These are phyloP conservation scores for Debaryomyces hansenii DNA, from an alignment of 805 yeast species.

Conservation along the genomic window DNA sequence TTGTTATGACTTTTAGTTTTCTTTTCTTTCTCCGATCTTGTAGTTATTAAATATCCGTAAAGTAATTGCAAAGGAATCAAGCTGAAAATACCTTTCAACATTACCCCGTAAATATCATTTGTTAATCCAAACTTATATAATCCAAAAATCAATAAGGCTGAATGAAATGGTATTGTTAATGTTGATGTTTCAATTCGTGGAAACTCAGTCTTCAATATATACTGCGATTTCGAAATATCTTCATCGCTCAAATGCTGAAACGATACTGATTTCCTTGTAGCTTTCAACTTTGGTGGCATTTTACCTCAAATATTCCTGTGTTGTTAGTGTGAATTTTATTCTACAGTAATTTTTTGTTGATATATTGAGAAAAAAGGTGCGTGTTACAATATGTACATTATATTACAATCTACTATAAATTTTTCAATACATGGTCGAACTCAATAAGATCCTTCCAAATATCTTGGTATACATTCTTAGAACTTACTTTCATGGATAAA, in stretches of 20 bases:
- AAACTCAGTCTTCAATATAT: conserved; percentile 1
- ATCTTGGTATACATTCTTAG: conserved; percentile 57
- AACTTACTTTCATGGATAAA: conserved; percentile 54
- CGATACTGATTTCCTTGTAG: conserved; percentile 19
- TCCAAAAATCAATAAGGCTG: conserved; percentile 21
- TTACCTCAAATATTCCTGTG: conserved; percentile 1
- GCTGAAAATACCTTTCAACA: conserved; percentile 26
- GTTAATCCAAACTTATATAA: conserved; percentile 34
- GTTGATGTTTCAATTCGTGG: conserved; percentile 15
- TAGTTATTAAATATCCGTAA: conserved; percentile 21
- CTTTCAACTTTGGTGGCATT: conserved; percentile 4
- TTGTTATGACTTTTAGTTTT: conserved; percentile 1
- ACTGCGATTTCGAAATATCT: background rate
- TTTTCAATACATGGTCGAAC: conserved; percentile 43
- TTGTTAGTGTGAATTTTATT: background rate
- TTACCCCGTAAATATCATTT: conserved; percentile 15
- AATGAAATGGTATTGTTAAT: conserved; percentile 29
- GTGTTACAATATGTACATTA: background rate
- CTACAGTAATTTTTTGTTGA: background rate
- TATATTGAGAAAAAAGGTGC: background rate
- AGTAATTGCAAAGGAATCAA: conserved; percentile 22
- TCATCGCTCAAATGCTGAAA: conserved; percentile 13
- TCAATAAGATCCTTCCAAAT: conserved; percentile 68
- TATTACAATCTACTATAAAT: conserved; percentile 15
- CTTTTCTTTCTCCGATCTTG: conserved; percentile 2